A percentile compares a stretch with the other conserved stretches of the same genome.
phyloP scores from a whole-genome alignment of 106 monocot genomes.

The Ottelia alismoides region DNA sequence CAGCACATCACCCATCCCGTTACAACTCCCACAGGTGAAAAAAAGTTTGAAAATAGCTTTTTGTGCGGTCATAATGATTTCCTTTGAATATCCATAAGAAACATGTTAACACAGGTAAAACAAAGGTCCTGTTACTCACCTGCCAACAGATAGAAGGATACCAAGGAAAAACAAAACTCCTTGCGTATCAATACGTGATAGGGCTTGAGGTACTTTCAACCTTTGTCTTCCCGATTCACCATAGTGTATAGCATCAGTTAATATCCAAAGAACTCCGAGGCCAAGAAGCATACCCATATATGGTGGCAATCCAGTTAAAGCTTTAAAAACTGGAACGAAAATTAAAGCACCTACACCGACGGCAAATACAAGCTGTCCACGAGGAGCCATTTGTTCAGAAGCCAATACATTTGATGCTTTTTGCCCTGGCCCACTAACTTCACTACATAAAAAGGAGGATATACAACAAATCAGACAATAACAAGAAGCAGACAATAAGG shows the following conservation, averaged over 20 bases:
- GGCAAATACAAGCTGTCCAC: conserved; percentile 86
- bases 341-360: conserved; percentile 84
- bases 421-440: conserved; percentile 53
- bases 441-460: conserved; percentile 45
- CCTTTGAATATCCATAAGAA: too few species aligned
- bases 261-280: conserved; percentile 88
- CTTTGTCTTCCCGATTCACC: conserved; percentile 83
- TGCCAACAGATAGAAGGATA: conserved; percentile 83
- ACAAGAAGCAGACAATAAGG: too few species aligned
- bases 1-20: too few species aligned
- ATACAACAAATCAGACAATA: too few species aligned
- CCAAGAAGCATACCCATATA: conserved; percentile 95
- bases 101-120: too few species aligned
- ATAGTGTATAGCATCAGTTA: conserved; percentile 97
- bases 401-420: conserved; percentile 40
- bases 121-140: too few species aligned
- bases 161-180: conserved; percentile 96
- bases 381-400: conserved; percentile 94
- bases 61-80: too few species aligned
- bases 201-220: conserved; percentile 93
- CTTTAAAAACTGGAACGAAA: conserved; percentile 88
- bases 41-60: too few species aligned
- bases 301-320: conserved; percentile 80
- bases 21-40: too few species aligned
- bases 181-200: conserved; percentile 93